phyloP scores from a whole-genome alignment of 805 yeast species.

The Candida manassasensis region DNA sequence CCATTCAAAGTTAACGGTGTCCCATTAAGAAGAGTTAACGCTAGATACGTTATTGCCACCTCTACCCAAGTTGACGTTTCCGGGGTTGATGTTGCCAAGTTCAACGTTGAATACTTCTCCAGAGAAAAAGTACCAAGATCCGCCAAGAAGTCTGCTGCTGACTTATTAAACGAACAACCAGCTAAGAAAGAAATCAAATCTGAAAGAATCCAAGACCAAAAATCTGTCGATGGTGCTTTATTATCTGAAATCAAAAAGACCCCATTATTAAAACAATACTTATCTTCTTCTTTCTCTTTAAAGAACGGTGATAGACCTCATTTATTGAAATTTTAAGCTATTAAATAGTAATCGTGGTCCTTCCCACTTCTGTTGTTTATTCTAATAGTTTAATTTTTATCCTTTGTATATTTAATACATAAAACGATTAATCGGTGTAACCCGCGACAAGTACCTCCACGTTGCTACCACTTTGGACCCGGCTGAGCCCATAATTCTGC shows the following conservation, averaged over 20 bases:
- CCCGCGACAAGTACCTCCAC: too few species aligned
- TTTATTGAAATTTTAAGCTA: conserved; percentile 85
- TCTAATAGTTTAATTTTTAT: conserved; percentile 13
- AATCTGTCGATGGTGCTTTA: conserved; percentile 87
- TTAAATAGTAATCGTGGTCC: not conserved
- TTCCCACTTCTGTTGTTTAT: not conserved
- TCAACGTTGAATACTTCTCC: conserved; percentile 92
- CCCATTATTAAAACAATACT: conserved; percentile 94
- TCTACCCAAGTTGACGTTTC: conserved; percentile 84
- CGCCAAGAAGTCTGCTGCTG: conserved; percentile 78
- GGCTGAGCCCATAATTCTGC: too few species aligned
- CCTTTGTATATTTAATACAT: conserved; percentile 31
- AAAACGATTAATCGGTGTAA: conserved; percentile 6
- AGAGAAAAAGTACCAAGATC: conserved; percentile 84
- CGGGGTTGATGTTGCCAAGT: conserved; percentile 82
- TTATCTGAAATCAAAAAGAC: conserved; percentile 94
- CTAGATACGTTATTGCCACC: conserved; percentile 98
- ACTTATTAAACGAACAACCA: conserved; percentile 73
- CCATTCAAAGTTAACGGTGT: conserved; percentile 99
- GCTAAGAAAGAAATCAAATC: conserved; percentile 86
- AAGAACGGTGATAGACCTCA: conserved; percentile 99
- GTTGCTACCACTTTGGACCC: too few species aligned
- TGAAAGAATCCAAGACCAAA: conserved; percentile 96
- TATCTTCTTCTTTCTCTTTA: conserved; percentile 91
- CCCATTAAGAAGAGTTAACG: conserved; percentile 98